Base-by-base conservation (phyloP, 352 stramenopile species). In the Globisporangium orthogonon region DNA sequence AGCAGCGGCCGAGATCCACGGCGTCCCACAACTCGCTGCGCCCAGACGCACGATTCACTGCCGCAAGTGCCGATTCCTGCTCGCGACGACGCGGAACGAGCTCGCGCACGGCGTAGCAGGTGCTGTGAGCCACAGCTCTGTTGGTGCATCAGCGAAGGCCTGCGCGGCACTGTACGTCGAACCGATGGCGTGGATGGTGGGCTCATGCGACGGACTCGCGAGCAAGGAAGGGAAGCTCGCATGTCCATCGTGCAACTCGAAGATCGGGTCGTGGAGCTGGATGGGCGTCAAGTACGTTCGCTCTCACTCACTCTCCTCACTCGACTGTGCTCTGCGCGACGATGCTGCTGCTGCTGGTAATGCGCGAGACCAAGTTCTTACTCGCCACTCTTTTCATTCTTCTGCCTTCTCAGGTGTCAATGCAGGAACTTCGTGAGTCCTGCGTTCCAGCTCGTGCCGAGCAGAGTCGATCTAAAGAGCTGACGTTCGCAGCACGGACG, bases 221-320 rank as follows among this genome's bases (percentile, higher is more conserved):
- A 57, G 60, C 29, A 80, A 78, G 31, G 62, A 83, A 29, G 82
- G 82, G 31, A 92, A 90, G 46, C 46, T 92, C 9, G 54, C 63
- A 9, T 92, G 82, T 58, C 81, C 81, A 15, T 75, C 76, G 13
- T 91, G 82, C 59, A 76, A 70, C 6, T 63, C 79, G 13, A 92
- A 92, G 51, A 66, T 92, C 54, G 82, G 82, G n/a, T 78, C 76
- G 29, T 92, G 76, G 75, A 83, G 77, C 55, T 92, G 82, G 82
- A 77, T 78, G 30, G 82, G 82, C 49, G 65, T 81, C 61, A 89
- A 88, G 82, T 91, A 74, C 40, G 77, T 73, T 39, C 2, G 45
- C 17, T 45, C 7, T 64, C 14, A 23, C 23, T 23, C 23, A 23
- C 23, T 23, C 23, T 23, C 23, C 23, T 23, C 23, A 23, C 23